Conservation (phyloP, 2,329 filamentous ascomycete genomes). For the Metarhizium rileyi region DNA sequence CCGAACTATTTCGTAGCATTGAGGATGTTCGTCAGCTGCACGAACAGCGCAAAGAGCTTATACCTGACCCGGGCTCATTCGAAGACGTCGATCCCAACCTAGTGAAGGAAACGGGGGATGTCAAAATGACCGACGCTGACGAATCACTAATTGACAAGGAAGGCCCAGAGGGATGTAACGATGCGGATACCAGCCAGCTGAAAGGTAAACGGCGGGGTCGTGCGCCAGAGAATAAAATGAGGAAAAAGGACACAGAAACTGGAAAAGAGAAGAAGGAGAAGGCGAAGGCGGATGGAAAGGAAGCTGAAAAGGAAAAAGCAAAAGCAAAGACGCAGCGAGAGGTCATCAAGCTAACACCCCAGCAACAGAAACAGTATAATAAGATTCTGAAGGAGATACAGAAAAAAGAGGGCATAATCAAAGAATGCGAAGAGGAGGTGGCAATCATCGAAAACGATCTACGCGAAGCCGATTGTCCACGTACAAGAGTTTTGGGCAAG, state of each 20-base stretch:
- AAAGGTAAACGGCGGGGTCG: conserved; percentile 49
- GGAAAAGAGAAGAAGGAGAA: conserved; percentile 59
- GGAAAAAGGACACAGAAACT: conserved; percentile 54
- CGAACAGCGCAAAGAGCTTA: conserved; percentile 61
- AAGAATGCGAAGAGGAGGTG: conserved; percentile 77
- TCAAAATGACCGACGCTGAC: conserved; percentile 54
- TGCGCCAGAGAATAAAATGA: conserved; percentile 51
- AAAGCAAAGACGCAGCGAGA: conserved; percentile 54
- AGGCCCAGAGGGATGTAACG: conserved; percentile 56
- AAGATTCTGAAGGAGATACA: conserved; percentile 83
- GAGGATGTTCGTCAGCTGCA: conserved; percentile 64
- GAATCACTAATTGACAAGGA: conserved; percentile 47
- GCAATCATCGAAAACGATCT: conserved; percentile 81
- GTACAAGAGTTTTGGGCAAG: conserved; percentile 81
- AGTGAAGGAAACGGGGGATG: conserved; percentile 42
- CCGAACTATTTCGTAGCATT: conserved; percentile 33
- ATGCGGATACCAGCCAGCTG: conserved; percentile 57
- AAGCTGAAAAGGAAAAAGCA: conserved; percentile 33
- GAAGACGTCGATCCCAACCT: conserved; percentile 43
- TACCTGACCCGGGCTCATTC: conserved; percentile 62
- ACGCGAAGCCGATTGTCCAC: conserved; percentile 85
- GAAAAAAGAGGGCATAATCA: conserved; percentile 72
- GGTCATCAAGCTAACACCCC: conserved; percentile 51
- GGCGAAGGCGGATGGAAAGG: conserved; percentile 55
- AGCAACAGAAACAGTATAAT: conserved; percentile 80